These are phyloP conservation scores for Rhododendron ovatum DNA, from an alignment of 148 eudicot species.

Conservation along the genomic window DNA sequence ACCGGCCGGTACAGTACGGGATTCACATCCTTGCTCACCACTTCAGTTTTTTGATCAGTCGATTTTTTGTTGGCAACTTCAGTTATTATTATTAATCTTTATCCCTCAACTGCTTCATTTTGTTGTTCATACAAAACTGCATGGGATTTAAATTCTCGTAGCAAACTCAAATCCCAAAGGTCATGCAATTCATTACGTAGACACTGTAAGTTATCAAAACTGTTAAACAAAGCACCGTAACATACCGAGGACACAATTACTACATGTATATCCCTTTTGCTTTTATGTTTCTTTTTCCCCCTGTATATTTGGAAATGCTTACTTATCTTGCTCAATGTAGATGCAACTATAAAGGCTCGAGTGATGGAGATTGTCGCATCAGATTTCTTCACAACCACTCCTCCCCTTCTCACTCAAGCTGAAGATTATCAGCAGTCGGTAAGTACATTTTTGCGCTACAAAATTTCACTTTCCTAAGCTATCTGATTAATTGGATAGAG, in stretches of 20 bases:
- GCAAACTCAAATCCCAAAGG: too few relatives aligned
- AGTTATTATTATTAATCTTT: too few relatives aligned
- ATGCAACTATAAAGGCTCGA: neutral
- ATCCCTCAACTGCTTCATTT: too few relatives aligned
- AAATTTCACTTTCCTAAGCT: neutral
- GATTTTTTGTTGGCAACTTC: too few relatives aligned
- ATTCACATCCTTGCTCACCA: too few relatives aligned
- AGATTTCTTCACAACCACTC: neutral
- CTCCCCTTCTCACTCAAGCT: neutral
- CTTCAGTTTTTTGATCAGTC: too few relatives aligned
- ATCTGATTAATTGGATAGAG: neutral
- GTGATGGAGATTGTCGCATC: neutral
- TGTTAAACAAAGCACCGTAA: too few relatives aligned
- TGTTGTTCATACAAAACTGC: too few relatives aligned
- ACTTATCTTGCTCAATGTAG: neutral
- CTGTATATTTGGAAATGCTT: neutral
- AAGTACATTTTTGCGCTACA: neutral
- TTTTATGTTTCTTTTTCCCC: neutral
- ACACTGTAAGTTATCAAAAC: too few relatives aligned
- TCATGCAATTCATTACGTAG: too few relatives aligned
- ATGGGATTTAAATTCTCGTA: too few relatives aligned
- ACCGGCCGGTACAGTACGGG: too few relatives aligned
- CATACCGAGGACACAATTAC: neutral
- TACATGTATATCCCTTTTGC: neutral
- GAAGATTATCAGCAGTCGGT: neutral